Base-by-base conservation (phyloP, 148 eudicot species). In the Dianthus caryophyllus region DNA sequence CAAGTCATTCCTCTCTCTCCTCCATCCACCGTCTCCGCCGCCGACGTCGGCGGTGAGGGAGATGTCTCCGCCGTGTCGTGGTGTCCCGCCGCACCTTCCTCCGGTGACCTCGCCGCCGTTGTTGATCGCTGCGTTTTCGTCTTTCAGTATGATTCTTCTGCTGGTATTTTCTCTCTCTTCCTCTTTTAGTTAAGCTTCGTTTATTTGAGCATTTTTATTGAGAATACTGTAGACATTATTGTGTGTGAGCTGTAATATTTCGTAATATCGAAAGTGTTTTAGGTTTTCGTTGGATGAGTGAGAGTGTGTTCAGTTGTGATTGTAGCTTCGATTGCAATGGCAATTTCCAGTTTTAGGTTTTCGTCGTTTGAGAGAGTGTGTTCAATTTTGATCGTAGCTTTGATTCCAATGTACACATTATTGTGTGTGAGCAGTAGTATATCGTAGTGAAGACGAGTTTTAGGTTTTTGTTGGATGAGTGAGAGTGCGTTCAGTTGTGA, bases 101-200 rank as follows among this genome's bases (percentile, higher is more conserved):
- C 48, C 26, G 99, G 97, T 9, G 90, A 86, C 47, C 78, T 94
- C 0, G 99, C 93, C 24, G 96, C 83, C 21, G 79, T 83, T 0
- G 68, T 79, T 51, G 85, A 61, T 65, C 77, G 81, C 63, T 76
- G 84, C 6, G 73, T 90, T 52, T 77, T 66, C 65, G 46, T 93
- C 55, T 89, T 85, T 61, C 73, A 81, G 9, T 78, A 79, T 64
- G 61, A 70, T 55, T 75, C 82, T n/a, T 71, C 74, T 33, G 69
- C 53, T 77, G 84, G 85, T 87, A 80, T 33, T 75, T 65, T 33
- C 20, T 5, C 4, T 20, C 1, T 44, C 20, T 41, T 27, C 22
- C 36, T 6, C 3, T 33, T 26, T 2, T 30, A 2, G 17, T 56
- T 33, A 33, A 7, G 21, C n/a, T 17, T 24, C 24, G 38, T 33